Evolutionary conservation across 2,329 filamentous ascomycete species (phyloP), one percentile per base, ranked within the genome.

Genomic region (Thielaviopsis ethacetica): DNA sequence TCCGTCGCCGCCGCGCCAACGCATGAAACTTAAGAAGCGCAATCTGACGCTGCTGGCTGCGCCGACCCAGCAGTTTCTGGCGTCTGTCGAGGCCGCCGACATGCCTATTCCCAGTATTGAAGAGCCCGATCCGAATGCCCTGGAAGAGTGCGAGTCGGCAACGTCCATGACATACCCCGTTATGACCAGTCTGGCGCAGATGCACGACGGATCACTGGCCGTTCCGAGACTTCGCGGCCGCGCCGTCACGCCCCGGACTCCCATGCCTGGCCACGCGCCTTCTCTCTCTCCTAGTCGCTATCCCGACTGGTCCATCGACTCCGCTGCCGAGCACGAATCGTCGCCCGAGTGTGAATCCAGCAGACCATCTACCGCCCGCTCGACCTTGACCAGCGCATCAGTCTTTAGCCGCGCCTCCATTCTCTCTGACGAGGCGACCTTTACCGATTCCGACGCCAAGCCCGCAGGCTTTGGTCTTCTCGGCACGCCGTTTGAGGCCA

Each of bases 91-190:
- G 52, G 80, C 81, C 19, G 82, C 80, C 62, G 82, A 85, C 66
- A 72, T 83, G 3, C 80, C 81, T 24, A 77, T 85, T 56, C 82
- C 81, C 15, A 84, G 81, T 67, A 83, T 85, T 59, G 82, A 85
- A 68, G 73, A 78, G 62, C 75, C 79, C 56, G 73, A 79, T 61
- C 75, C 77, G 54, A 72, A 74, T 49, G 68, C 71, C 24, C 64
- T 70, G 47, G 73, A 77, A 64, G 71, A 73, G 63, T 72, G 74
- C 22, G 47, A 5, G 5, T 19, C 19, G 10, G 17, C 49, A 12
- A 52, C 49, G 50, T 75, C 76, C 72, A 66, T 69, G 41, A 60
- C 67, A 26, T 69, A 68, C 57, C 65, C 69, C 6, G 59, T 54
- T 17, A 66, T 72, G 49, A 67, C 71, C 26, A 67, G 66, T 53